Evolutionary conservation across 805 yeast genomes (phyloP).

Genomic region (Nakazawaea pomicola): DNA sequence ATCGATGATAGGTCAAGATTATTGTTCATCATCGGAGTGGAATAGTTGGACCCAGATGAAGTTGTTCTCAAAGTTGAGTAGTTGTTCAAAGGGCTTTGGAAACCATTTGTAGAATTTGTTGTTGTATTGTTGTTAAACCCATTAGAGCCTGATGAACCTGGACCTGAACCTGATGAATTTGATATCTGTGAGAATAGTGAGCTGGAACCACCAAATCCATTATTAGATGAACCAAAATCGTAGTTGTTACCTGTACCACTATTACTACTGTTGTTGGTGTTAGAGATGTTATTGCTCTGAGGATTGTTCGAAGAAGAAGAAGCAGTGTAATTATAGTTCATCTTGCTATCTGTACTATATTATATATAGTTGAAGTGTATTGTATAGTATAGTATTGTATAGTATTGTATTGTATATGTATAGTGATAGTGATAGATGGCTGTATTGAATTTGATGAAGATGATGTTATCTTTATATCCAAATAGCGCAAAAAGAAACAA

Average conservation of each 20-base stretch:
- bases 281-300: too few relatives aligned
- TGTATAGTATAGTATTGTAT: too few relatives aligned
- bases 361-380: background rate
- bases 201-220: too few relatives aligned
- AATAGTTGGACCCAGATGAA: slow-evolving; percentile 6
- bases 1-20: too few relatives aligned
- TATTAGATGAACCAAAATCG: background rate
- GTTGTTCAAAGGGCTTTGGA: slow-evolving; percentile 9
- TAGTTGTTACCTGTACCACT: background rate
- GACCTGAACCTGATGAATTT: background rate
- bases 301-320: too few relatives aligned
- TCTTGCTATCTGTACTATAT: background rate
- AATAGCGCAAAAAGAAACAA: too few relatives aligned
- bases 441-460: too few relatives aligned
- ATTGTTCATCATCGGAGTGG: slow-evolving; percentile 4
- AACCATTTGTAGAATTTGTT: too few relatives aligned
- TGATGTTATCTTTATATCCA: too few relatives aligned
- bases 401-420: background rate
- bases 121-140: too few relatives aligned
- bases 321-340: slow-evolving; percentile 8
- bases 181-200: slow-evolving; percentile 1
- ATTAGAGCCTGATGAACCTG: background rate
- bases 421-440: too few relatives aligned
- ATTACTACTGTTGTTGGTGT: too few relatives aligned
- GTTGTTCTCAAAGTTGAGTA: slow-evolving; percentile 2